phyloP scores from a whole-genome alignment of 148 eudicot species.

The Rheum nobile region DNA sequence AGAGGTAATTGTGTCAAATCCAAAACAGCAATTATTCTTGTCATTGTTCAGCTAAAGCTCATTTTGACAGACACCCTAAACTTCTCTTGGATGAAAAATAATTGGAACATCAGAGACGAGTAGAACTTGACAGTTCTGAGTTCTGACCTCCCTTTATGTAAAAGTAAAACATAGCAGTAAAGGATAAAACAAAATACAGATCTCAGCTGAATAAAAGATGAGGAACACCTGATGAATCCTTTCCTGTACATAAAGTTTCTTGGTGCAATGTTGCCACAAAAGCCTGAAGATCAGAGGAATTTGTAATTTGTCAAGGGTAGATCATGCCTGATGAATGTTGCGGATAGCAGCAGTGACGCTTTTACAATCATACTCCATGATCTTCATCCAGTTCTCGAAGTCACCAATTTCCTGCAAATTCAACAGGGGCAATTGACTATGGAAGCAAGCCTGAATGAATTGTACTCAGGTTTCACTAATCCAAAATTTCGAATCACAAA shows the following conservation, averaged over 20 bases:
- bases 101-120: background rate
- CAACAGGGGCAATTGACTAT: too few species aligned
- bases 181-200: background rate
- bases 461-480: background rate
- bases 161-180: background rate
- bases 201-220: too few species aligned
- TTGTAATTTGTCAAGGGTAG: background rate
- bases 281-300: background rate
- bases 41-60: background rate
- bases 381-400: constrained; percentile 91
- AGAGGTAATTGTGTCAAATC: background rate
- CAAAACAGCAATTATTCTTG: background rate
- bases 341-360: constrained; percentile 57
- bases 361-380: constrained; percentile 74
- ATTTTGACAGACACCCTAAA: background rate
- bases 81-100: background rate
- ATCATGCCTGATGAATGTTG: constrained; percentile 49
- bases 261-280: background rate
- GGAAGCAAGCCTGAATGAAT: too few species aligned
- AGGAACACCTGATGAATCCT: background rate
- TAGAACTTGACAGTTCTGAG: too few species aligned
- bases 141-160: too few species aligned
- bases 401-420: constrained; percentile 68
- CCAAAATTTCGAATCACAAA: background rate
- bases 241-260: background rate